Evolutionary conservation across 352 stramenopile species (phyloP), one percentile per base, ranked within the genome.

Genomic region (Blastocystis sp.): DNA sequence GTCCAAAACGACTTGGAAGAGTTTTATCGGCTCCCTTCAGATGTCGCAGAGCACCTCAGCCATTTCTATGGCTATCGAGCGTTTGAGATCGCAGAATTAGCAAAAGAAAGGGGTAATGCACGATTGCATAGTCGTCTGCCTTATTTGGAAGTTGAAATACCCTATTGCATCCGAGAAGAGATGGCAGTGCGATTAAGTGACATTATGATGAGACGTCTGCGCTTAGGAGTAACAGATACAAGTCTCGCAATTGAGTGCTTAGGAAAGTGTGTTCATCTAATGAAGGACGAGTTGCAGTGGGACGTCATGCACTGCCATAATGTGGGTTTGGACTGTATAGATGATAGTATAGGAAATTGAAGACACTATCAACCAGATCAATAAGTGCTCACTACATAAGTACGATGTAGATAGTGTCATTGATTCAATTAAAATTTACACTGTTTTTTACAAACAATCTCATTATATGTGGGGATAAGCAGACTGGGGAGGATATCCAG

Each of bases 31-130:
- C 91, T 98, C 54, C 94, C 97, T 91, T 95, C 95, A 91, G 95
- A 98, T 90, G 92, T 98, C 54, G 95, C 96, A 37, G 92, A 97
- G 90, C 96, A 98, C 91, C 90, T 98, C 76, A 96, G 97, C 91
- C 92, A 92, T 87, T 98, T 97, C 92, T 98, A 98, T 92, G 96
- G 96, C 79, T 98, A 95, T 53, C 93, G 96, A 66, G 96, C 96
- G 54, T 93, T 98, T 41, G 95, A 98, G 92, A 94, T 98, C 23
- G 94, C 94, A 29, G 94, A 98, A 92, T 95, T 98, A 68, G 94
- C 95, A 76, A 89, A 93, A 76, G 90, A 90, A n/a, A 93, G 93
- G 88, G 93, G 95, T 89, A 93, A 94, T 39, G 93, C 94, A 43
- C 94, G 94, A 11, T 91, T 98, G 76, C 93, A 96, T 90, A 91